A percentile compares a stretch with the other conserved stretches of the same genome.
phyloP scores from a whole-genome alignment of 306 rosid species.

The Purshia tridentata region DNA sequence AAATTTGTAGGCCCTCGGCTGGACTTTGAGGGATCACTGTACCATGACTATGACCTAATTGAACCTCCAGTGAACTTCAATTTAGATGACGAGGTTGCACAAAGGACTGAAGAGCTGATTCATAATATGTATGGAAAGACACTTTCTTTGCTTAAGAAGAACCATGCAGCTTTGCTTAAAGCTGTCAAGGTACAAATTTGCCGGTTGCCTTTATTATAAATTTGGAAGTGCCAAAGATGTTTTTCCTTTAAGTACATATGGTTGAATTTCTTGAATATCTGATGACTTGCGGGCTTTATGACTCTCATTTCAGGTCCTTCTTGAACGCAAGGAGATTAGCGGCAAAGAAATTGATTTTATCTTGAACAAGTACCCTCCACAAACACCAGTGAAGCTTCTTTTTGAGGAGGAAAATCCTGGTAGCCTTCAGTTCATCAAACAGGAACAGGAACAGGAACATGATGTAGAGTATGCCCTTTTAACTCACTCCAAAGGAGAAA shows the following conservation, averaged over 20 bases:
- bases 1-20: slow-evolving; percentile 87
- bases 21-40: slow-evolving; percentile 95
- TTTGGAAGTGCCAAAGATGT: not conserved
- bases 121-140: slow-evolving; percentile 63
- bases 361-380: slow-evolving; percentile 77
- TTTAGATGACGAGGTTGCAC: slow-evolving; percentile 75
- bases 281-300: slow-evolving; percentile 8
- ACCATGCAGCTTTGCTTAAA: slow-evolving; percentile 89
- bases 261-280: not conserved
- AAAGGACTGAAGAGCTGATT: slow-evolving; percentile 72
- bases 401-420: slow-evolving; percentile 71
- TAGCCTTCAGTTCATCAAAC: slow-evolving; percentile 49
- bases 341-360: slow-evolving; percentile 79
- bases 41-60: slow-evolving; percentile 62
- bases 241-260: not conserved
- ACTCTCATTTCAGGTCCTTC: slow-evolving; percentile 69
- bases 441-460: slow-evolving; percentile 42
- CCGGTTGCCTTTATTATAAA: not conserved
- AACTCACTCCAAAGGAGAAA: slow-evolving; percentile 49
- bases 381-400: slow-evolving; percentile 62
- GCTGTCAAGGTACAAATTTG: slow-evolving; percentile 56
- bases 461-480: slow-evolving; percentile 50
- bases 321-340: slow-evolving; percentile 61
- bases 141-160: slow-evolving; percentile 61
- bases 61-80: slow-evolving; percentile 85